Conservation (phyloP, 495 filamentous ascomycete genomes). For the Tetracladium setigerum region DNA sequence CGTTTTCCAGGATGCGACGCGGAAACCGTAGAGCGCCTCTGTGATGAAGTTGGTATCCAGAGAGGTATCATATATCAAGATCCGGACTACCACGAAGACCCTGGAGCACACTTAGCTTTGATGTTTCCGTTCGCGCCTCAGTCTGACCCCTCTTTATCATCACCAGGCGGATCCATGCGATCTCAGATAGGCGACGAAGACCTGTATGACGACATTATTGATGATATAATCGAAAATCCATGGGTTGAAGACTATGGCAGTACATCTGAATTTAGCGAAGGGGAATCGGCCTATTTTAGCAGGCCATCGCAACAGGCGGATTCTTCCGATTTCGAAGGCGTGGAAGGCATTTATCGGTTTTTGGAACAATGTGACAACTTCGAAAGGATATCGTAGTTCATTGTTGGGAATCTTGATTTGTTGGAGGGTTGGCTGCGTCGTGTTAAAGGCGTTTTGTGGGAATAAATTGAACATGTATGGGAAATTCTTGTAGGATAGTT, state of each 20-base stretch:
- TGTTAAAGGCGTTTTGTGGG: too few species aligned
- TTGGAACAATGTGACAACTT: conserved; percentile 76
- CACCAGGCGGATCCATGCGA: conserved; percentile 38
- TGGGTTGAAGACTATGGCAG: conserved; percentile 45
- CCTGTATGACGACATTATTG: conserved; percentile 24
- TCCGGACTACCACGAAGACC: conserved; percentile 54
- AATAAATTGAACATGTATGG: too few species aligned
- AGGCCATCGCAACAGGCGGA: conserved; percentile 36
- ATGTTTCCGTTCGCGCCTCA: conserved; percentile 81
- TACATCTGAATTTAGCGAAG: conserved; percentile 43
- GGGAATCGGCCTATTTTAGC: conserved; percentile 35
- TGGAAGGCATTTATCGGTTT: conserved; percentile 83
- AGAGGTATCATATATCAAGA: conserved; percentile 76
- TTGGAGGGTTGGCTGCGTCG: too few species aligned
- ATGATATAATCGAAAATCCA: conserved; percentile 38
- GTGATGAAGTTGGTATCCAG: conserved; percentile 75
- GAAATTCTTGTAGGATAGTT: too few species aligned
- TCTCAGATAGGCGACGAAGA: conserved; percentile 18
- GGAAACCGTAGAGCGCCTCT: conserved; percentile 73
- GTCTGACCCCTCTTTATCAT: conserved; percentile 37
- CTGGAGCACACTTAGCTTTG: conserved; percentile 64
- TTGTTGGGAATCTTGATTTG: conserved; percentile 7
- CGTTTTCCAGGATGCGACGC: conserved; percentile 88
- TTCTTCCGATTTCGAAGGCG: conserved; percentile 57
- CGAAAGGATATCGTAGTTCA: conserved; percentile 24